A percentile compares a stretch with the other conserved stretches of the same genome.
These are phyloP conservation scores for Tulasnella sp. DNA, from an alignment of 768 basidiomycete species.

Conservation along the genomic window DNA sequence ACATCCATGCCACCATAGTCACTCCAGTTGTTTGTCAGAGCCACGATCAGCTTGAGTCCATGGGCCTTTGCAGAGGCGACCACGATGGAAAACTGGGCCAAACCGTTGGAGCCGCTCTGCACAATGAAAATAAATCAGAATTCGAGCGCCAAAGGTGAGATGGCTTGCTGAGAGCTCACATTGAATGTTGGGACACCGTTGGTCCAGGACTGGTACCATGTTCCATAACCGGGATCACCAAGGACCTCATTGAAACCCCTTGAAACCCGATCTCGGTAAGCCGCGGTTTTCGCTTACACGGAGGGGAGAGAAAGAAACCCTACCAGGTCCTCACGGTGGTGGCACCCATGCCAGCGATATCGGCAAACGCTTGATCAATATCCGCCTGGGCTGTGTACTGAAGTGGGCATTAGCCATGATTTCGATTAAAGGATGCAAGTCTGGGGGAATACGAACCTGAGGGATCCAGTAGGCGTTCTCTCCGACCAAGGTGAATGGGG, in stretches of 20 bases:
- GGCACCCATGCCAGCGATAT: slow-evolving; percentile 41
- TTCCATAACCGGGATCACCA: too few relatives aligned
- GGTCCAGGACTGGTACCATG: slow-evolving; percentile 33
- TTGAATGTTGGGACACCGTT: slow-evolving; percentile 41
- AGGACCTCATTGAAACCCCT: slow-evolving; percentile 46
- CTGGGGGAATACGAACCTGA: slow-evolving; percentile 22
- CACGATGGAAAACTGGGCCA: slow-evolving; percentile 36
- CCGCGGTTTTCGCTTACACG: too few relatives aligned
- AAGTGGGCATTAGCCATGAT: too few relatives aligned
- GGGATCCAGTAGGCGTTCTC: slow-evolving; percentile 53
- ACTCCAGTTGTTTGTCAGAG: slow-evolving; percentile 28
- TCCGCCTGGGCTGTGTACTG: slow-evolving; percentile 32
- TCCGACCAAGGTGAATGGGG: slow-evolving; percentile 22
- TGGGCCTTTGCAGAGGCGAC: slow-evolving; percentile 49
- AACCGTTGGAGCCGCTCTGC: slow-evolving; percentile 36
- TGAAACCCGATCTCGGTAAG: too few relatives aligned
- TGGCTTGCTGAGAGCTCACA: slow-evolving; percentile 22
- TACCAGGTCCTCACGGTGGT: slow-evolving; percentile 46
- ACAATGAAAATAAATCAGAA: too few relatives aligned
- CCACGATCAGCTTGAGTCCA: slow-evolving; percentile 49
- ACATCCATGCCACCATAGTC: slow-evolving; percentile 57
- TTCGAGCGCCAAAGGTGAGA: too few relatives aligned
- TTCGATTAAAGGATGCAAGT: too few relatives aligned
- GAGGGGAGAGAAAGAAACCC: too few relatives aligned
- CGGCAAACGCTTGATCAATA: slow-evolving; percentile 42